Percentiles rank a stretch among this genome's conserved stretches.
phyloP scores from a whole-genome alignment of 2,329 filamentous ascomycete genomes.

The Mollisia scopiformis region DNA sequence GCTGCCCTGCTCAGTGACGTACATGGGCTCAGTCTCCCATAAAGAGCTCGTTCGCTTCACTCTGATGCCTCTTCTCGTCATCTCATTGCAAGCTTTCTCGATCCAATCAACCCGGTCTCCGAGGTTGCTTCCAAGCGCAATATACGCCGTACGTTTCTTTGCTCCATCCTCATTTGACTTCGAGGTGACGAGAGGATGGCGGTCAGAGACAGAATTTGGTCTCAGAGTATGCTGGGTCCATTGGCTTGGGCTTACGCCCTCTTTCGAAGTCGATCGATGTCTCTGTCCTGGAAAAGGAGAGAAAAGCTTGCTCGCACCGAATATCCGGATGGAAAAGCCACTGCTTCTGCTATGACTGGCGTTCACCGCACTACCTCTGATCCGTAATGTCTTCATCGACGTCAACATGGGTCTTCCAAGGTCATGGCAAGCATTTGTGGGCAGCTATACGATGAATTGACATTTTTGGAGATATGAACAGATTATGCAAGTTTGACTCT shows the following conservation, averaged over 20 bases:
- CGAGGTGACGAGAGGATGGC: not conserved
- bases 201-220: not conserved
- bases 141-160: constrained; percentile 58
- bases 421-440: not conserved
- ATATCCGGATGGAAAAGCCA: not conserved
- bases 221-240: constrained; percentile 26
- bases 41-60: constrained; percentile 82
- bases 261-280: not conserved
- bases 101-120: constrained; percentile 86
- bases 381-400: constrained; percentile 19
- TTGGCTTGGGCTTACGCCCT: constrained; percentile 1
- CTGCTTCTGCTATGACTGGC: constrained; percentile 1
- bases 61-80: constrained; percentile 73
- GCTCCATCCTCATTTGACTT: not conserved
- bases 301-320: not conserved
- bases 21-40: constrained; percentile 97
- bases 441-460: not conserved
- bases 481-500: not conserved
- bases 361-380: not conserved
- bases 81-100: constrained; percentile 77
- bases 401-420: not conserved
- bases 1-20: constrained; percentile 82
- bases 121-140: constrained; percentile 92
- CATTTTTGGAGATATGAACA: not conserved
- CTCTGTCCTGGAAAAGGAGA: not conserved